Base-by-base conservation (phyloP, 1,284 basidiomycete species). In the Melampsora americana region DNA sequence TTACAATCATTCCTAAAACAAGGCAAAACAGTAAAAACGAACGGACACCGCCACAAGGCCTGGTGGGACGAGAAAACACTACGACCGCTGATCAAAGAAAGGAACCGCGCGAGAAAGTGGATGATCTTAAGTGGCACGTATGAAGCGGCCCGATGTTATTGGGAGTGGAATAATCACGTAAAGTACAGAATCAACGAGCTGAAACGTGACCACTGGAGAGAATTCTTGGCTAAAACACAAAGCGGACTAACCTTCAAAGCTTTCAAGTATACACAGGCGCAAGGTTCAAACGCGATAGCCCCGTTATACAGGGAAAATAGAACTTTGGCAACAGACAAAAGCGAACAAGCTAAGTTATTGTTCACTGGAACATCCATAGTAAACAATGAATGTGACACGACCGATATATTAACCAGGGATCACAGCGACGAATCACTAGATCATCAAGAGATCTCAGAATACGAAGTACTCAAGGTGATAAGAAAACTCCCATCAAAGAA, bases 131-230 rank as follows among this genome's bases (percentile, higher is more conserved):
- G n/a, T n/a, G n/a, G n/a, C n/a, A n/a, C n/a, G n/a, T n/a, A n/a
- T n/a, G n/a, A n/a, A n/a, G n/a, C n/a, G n/a, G n/a, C n/a, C n/a
- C n/a, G n/a, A n/a, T n/a, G n/a, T n/a, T n/a, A n/a, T n/a, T n/a
- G n/a, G n/a, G n/a, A n/a, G n/a, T n/a, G n/a, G n/a, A n/a, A n/a
- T n/a, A n/a, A n/a, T n/a, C n/a, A n/a, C n/a, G n/a, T n/a, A n/a
- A n/a, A n/a, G 28, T 9, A 56, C 9, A 69, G 39, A 60, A 30
- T 69, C 9, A 28, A 23, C 32, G 67, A 69, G 23, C n/a, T 59
- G 11, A 69, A 69, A 60, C 5, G 50, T 6, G 59, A 56, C 50
- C 67, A 69, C 30, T 69, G 67, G 67, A 23, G 50, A 26, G 59
- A 32, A 18, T 69, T 69, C 35, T 35, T 69, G 26, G 46, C 67